Evolutionary conservation across 202 grass and related monocot genomes (phyloP), one percentile per base, ranked within the genome.

Genomic region (Digitaria exilis): DNA sequence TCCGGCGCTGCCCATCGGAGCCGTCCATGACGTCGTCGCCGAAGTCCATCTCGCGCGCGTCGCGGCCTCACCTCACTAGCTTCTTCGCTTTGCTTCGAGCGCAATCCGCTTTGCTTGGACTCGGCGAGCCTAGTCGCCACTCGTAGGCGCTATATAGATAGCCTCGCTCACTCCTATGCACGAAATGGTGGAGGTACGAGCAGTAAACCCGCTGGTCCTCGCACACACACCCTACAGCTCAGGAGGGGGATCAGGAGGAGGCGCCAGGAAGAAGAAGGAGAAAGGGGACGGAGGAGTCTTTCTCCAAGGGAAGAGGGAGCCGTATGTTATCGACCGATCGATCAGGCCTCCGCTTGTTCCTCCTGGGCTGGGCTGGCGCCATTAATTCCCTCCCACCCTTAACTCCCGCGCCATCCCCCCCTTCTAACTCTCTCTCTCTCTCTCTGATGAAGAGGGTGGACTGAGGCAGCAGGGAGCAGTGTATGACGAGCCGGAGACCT

Each of bases 1-100:
- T 94, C 80, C 78, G 80, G 66, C 86, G 87, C 76, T 87, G 76
- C 14, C 26, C 67, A 79, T 94, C 88, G 58, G 71, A 57, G 63
- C 73, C 76, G n/a, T 85, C 83, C 64, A 87, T 81, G 65, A 70
- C 65, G 26, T 82, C 71, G 30, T 87, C 88, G 66, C 86, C 92
- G 42, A 88, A 94, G 80, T 91, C 92, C 92, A 94, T 93, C n/a
- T 39, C 6, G 1, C 37, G 0, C 18, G 60, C 44, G 41, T 41
- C 76, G 61, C 19, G 31, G 43, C n/a, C n/a, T n/a, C n/a, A n/a
- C n/a, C n/a, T n/a, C n/a, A n/a, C n/a, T n/a, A n/a, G n/a, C n/a
- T n/a, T n/a, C n/a, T n/a, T n/a, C n/a, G n/a, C 28, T 62, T 28
- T n/a, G 50, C 72, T 82, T 63, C 12, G 51, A 49, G 34, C 45